Base-by-base conservation (phyloP, 371 early-diverging fungal genomes). In the Mucor piriformis region DNA sequence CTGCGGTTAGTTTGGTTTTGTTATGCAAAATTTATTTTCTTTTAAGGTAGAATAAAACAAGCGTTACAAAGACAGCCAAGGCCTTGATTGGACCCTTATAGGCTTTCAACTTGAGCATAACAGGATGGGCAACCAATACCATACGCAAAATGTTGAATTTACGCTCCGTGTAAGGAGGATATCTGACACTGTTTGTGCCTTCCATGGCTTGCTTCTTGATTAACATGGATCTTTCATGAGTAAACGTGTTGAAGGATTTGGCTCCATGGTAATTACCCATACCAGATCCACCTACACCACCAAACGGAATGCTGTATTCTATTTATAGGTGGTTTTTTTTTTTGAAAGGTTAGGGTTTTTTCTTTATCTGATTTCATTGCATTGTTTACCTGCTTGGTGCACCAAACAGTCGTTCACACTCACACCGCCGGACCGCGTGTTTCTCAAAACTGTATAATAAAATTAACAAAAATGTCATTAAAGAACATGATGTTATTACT, bases 261-360 rank as follows among this genome's bases (percentile, higher is more conserved):
- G 79, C 76, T 33, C 96, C 97, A 56, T 92, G 93, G 72, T 96
- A 97, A 12, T 66, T 67, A 46, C 98, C 98, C 72, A 90, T 84
- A 16, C 98, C 98, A 12, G 93, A 92, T 5, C 72, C 61, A 3
- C 97, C 97, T 8, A 89, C 84, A n/a, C 97, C 98, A 59, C 96
- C 97, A 72, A 96, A 96, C 29, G 97, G 97, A n/a, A 92, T 59
- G 27, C 66, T 55, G 33, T 79, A 70, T 57, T 86, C 89, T 67
- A 62, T 44, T 18, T 23, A 49, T 38, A 43, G 23, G 8, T 8
- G 8, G 8, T n/a, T n/a, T n/a, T n/a, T 38, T 38, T 38, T 10
- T 38, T 33, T 10, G 37, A 13, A 37, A 37, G 11, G 37, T 37
- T 18, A 18, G 44, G 12, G 21, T 32, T 16, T 16, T 23, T 76